Conservation (phyloP, 164 flowering plant genomes). For the Houttuynia cordata region DNA sequence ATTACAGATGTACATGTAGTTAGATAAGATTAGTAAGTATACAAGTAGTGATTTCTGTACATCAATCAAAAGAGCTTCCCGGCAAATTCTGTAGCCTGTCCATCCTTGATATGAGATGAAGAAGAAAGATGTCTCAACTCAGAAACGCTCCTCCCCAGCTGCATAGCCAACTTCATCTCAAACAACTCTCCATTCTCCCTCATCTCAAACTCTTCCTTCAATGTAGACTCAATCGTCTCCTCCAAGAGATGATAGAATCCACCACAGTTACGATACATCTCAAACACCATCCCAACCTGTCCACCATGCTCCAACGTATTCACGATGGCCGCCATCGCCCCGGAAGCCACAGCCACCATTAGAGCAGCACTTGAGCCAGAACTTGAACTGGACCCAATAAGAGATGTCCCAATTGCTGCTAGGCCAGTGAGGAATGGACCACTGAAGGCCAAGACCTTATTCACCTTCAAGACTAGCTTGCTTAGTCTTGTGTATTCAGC, state of each 20-base stretch:
- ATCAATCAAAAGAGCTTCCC: conserved; percentile 34
- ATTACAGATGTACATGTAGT: no score
- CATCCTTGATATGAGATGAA: background rate
- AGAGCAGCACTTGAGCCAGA: conserved; percentile 8
- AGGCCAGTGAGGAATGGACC: conserved; percentile 45
- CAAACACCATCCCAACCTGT: conserved; percentile 55
- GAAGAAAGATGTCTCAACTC: conserved; percentile 26
- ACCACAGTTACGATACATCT: conserved; percentile 36
- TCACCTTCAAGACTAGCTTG: conserved; percentile 31
- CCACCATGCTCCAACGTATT: conserved; percentile 53
- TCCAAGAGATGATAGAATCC: conserved; percentile 29
- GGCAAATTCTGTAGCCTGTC: conserved; percentile 26
- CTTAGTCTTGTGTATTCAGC: conserved; percentile 35
- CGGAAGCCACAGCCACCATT: conserved; percentile 21
- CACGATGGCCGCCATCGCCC: conserved; percentile 41
- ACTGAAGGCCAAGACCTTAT: conserved; percentile 28
- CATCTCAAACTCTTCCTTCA: conserved; percentile 17
- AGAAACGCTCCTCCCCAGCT: conserved; percentile 38
- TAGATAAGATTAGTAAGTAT: no score
- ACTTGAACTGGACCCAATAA: background rate
- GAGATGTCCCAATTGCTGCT: conserved; percentile 29
- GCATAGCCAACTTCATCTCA: conserved; percentile 41
- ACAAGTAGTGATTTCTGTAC: no score
- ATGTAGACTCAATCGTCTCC: conserved; percentile 20
- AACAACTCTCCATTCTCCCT: conserved; percentile 50